Base-by-base conservation (phyloP, 108 stramenopile genomes). In the Seminavis robusta region DNA sequence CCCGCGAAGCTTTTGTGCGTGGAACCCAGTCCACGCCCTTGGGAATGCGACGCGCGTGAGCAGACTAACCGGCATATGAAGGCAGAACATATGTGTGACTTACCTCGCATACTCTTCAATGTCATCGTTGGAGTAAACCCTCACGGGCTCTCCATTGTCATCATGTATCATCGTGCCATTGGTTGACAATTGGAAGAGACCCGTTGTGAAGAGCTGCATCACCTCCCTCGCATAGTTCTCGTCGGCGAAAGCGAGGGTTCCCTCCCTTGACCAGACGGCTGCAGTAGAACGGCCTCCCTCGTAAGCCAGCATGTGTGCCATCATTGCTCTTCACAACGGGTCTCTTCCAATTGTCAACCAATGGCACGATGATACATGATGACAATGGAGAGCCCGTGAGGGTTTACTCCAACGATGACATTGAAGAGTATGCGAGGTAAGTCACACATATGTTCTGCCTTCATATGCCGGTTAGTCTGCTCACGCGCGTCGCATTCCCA, bases 11-110 rank as follows among this genome's bases (percentile, higher is more conserved):
- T 38, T 20, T 20, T 54, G 55, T n/a, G 59, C 34, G 23, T 61
- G 52, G 44, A 84, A 79, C 8, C 82, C 86, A n/a, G 86, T 88
- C 82, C 80, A 83, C 2, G 70, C 80, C 13, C 80, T 52, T 15
- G 83, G 66, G 27, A 77, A 76, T 10, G 52, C n/a, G n/a, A n/a
- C n/a, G n/a, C n/a, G n/a, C n/a, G n/a, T n/a, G n/a, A n/a, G n/a
- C n/a, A n/a, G n/a, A n/a, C n/a, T n/a, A n/a, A n/a, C n/a, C n/a
- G n/a, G n/a, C n/a, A n/a, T n/a, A n/a, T n/a, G n/a, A n/a, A n/a
- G n/a, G n/a, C n/a, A n/a, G n/a, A n/a, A n/a, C n/a, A n/a, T n/a
- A n/a, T n/a, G n/a, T n/a, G n/a, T n/a, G n/a, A n/a, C n/a, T n/a
- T n/a, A n/a, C n/a, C n/a, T 36, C 10, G 58, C 46, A 40, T 42